A percentile compares a stretch with the other conserved stretches of the same genome.
These are phyloP conservation scores for Arthrobotrys entomopaga DNA, from an alignment of 2,329 filamentous ascomycete species.

Conservation along the genomic window DNA sequence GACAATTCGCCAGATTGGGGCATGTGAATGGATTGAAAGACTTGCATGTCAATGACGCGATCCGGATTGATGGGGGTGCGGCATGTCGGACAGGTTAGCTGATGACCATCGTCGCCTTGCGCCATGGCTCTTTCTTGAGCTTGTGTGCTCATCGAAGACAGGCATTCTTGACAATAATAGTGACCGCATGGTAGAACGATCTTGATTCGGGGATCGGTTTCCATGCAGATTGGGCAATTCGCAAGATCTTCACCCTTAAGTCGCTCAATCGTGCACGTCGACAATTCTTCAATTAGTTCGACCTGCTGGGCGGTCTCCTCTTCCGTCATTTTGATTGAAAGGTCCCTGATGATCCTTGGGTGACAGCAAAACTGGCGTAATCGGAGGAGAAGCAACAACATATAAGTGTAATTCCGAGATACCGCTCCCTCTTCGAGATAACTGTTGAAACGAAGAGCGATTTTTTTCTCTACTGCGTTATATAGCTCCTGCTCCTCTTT, in stretches of 20 bases:
- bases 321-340: constrained; percentile 62
- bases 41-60: constrained; percentile 77
- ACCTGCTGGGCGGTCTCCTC: constrained; percentile 59
- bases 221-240: constrained; percentile 56
- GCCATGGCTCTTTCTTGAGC: constrained; percentile 68
- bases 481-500: constrained; percentile 75
- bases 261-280: constrained; percentile 61
- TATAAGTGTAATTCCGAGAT: constrained; percentile 78
- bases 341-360: constrained; percentile 75
- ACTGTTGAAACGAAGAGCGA: constrained; percentile 78
- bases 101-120: constrained; percentile 69
- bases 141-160: constrained; percentile 74
- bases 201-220: constrained; percentile 12
- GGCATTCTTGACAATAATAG: constrained; percentile 79
- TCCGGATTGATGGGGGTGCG: constrained; percentile 73
- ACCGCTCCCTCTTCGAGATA: constrained; percentile 76
- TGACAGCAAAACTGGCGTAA: constrained; percentile 85
- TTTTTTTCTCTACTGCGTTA: constrained; percentile 72
- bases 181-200: constrained; percentile 86
- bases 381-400: constrained; percentile 80
- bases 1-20: constrained; percentile 73
- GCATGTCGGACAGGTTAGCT: constrained; percentile 79
- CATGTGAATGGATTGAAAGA: constrained; percentile 68
- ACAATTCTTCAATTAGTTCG: constrained; percentile 70
- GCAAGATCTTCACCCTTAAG: constrained; percentile 55